phyloP scores from a whole-genome alignment of 306 rosid genomes.

The Glycine soja region DNA sequence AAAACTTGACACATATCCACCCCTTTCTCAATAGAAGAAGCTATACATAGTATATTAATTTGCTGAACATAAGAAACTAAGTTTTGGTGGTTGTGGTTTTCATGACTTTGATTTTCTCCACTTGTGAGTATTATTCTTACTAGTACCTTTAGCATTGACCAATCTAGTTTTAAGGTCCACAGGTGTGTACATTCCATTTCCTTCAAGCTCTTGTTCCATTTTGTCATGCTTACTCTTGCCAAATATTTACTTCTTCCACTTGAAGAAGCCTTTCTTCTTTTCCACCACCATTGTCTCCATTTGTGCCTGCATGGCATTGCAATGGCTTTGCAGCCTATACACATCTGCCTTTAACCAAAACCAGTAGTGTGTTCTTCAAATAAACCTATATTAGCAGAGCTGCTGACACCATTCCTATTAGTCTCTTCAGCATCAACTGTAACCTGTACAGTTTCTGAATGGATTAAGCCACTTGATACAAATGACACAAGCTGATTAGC shows the following conservation, averaged over 20 bases:
- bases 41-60: neutral
- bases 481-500: no score
- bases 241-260: constrained; percentile 83
- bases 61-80: neutral
- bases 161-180: constrained; percentile 66
- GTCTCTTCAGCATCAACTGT: no score
- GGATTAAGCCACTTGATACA: no score
- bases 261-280: constrained; percentile 65
- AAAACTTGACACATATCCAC: constrained; percentile 37
- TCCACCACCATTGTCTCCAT: constrained; percentile 78
- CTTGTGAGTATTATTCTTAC: constrained; percentile 59
- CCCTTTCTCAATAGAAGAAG: constrained; percentile 32
- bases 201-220: constrained; percentile 47
- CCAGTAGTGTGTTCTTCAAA: no score
- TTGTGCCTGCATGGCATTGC: constrained; percentile 71
- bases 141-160: constrained; percentile 50
- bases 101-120: constrained; percentile 89
- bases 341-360: constrained; percentile 79
- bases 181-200: constrained; percentile 62
- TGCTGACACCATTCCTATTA: no score
- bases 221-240: no score
- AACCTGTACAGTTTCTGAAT: no score
- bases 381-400: no score
- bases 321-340: constrained; percentile 68
- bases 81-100: constrained; percentile 29